Percentiles rank a stretch among this genome's conserved stretches.
Evolutionary conservation across 2,329 filamentous ascomycete genomes (phyloP).

Genomic region (Trichoderma citrinoviride): DNA sequence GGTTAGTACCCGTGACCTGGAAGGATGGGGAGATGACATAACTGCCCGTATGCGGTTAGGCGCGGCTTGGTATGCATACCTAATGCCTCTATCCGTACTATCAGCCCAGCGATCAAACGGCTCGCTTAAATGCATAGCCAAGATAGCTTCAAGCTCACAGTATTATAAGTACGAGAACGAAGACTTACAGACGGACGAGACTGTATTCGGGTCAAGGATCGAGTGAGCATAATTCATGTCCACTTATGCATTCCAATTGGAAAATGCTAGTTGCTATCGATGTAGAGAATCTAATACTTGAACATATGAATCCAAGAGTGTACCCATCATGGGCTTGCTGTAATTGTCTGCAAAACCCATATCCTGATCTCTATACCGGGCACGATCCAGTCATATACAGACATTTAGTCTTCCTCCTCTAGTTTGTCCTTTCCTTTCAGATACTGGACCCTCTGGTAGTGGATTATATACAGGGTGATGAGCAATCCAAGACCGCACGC

Average conservation of each 20-base stretch:
- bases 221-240: background rate
- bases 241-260: background rate
- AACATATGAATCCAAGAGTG: background rate
- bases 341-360: background rate
- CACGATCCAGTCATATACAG: background rate
- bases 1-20: constrained; percentile 3
- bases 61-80: background rate
- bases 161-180: background rate
- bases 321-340: background rate
- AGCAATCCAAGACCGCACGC: constrained; percentile 67
- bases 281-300: background rate
- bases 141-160: background rate
- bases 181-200: background rate
- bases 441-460: constrained; percentile 49
- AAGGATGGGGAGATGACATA: constrained; percentile 18
- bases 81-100: background rate
- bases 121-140: background rate
- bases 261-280: background rate
- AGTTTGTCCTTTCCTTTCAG: constrained; percentile 33
- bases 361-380: background rate
- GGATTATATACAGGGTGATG: constrained; percentile 69
- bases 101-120: background rate
- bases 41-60: background rate
- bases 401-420: constrained; percentile 18
- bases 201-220: too few relatives aligned